A percentile compares a stretch with the other conserved stretches of the same genome.
phyloP scores from a whole-genome alignment of 495 filamentous ascomycete genomes.

The Aspergillus campestris region DNA sequence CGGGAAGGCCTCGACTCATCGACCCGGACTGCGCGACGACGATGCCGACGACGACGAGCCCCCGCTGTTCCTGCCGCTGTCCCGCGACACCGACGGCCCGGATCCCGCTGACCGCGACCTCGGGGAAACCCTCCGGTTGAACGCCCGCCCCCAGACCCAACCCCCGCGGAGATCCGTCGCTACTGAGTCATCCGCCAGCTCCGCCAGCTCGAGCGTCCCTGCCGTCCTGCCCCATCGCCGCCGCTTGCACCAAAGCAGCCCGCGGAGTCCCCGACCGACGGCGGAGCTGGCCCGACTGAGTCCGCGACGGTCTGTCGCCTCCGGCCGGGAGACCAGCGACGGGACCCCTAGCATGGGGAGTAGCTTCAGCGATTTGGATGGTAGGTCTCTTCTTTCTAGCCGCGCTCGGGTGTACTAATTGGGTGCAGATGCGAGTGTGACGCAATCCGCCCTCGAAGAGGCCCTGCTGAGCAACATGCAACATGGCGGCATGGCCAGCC shows the following conservation, averaged over 20 bases:
- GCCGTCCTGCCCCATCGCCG: conserved; percentile 12
- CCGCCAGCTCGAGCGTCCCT: conserved; percentile 39
- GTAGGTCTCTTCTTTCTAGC: conserved; percentile 37
- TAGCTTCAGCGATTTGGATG: conserved; percentile 94
- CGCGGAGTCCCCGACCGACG: conserved; percentile 46
- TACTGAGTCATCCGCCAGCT: conserved; percentile 55
- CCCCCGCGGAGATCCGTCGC: conserved; percentile 35
- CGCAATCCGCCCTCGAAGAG: conserved; percentile 89
- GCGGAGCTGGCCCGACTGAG: conserved; percentile 50
- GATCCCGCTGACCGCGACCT: conserved; percentile 40
- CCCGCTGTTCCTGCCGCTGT: conserved; percentile 69
- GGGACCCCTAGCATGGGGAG: conserved; percentile 94
- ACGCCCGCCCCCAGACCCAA: conserved; percentile 13
- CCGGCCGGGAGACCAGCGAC: conserved; percentile 64
- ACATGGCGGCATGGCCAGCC: conserved; percentile 69
- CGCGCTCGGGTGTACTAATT: not conserved
- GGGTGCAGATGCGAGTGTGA: conserved; percentile 74
- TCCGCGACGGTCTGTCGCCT: conserved; percentile 41
- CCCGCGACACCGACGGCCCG: conserved; percentile 15
- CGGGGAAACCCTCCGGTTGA: conserved; percentile 49
- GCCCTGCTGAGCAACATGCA: conserved; percentile 90
- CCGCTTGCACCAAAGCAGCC: conserved; percentile 14
- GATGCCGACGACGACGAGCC: conserved; percentile 45
- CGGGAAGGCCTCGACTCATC: conserved; percentile 32
- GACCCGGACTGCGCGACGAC: conserved; percentile 25